phyloP scores from a whole-genome alignment of 495 filamentous ascomycete genomes.

The Cenococcum geophilum region DNA sequence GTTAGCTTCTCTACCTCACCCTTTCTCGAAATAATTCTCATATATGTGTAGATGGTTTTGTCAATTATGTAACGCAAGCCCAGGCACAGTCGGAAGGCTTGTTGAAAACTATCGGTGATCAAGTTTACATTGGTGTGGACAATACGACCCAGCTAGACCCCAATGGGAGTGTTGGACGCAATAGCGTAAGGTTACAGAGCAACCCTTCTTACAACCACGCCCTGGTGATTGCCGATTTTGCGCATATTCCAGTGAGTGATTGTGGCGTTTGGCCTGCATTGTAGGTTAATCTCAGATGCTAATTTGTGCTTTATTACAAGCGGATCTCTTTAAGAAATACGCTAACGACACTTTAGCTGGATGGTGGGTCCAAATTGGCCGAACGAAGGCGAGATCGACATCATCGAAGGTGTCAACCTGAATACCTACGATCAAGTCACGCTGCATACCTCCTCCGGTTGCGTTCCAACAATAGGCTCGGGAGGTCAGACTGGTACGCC shows the following conservation, averaged over 20 bases:
- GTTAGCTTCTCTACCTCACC: conserved; percentile 2
- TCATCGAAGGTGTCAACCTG: conserved; percentile 52
- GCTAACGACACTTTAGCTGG: conserved; percentile 22
- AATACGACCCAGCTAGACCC: conserved; percentile 28
- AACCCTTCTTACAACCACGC: conserved; percentile 35
- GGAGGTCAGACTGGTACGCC: conserved; percentile 15
- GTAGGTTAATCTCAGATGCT: conserved; percentile 19
- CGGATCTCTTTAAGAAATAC: neutral
- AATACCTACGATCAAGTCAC: conserved; percentile 33
- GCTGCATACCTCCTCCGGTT: conserved; percentile 34
- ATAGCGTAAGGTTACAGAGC: conserved; percentile 38
- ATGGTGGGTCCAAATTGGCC: conserved; percentile 57
- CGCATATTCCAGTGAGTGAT: conserved; percentile 36
- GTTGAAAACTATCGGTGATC: conserved; percentile 25
- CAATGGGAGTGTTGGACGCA: conserved; percentile 33
- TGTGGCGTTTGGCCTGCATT: conserved; percentile 43
- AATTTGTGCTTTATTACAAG: neutral
- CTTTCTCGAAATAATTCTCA: neutral
- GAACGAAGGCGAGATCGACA: conserved; percentile 76
- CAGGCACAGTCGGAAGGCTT: conserved; percentile 26
- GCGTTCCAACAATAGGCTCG: conserved; percentile 21
- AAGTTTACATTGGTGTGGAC: conserved; percentile 39
- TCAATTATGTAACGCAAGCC: conserved; percentile 33
- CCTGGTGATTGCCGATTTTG: conserved; percentile 38
- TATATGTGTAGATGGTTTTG: conserved; percentile 34